phyloP scores from a whole-genome alignment of 805 yeast species.

The Spathaspora hagerdaliae region DNA sequence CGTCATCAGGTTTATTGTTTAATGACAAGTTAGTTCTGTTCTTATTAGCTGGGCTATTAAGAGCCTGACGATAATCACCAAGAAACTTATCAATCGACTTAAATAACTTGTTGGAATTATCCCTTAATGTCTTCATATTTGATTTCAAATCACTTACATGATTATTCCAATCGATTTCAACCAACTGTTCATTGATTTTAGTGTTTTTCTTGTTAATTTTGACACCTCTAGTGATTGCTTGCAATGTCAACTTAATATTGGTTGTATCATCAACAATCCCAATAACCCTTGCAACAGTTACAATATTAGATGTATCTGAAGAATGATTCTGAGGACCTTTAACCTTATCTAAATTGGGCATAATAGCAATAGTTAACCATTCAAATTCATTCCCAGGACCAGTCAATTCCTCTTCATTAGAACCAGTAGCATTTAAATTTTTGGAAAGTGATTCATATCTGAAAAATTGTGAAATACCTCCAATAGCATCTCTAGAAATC shows the following conservation, averaged over 20 bases:
- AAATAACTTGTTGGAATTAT: slow-evolving; percentile 20
- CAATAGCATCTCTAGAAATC: slow-evolving; percentile 27
- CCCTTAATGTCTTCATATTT: slow-evolving; percentile 16
- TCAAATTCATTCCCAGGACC: slow-evolving; percentile 16
- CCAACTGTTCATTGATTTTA: slow-evolving; percentile 20
- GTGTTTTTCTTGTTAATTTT: slow-evolving; percentile 6
- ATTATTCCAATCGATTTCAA: slow-evolving; percentile 23
- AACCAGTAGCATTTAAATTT: neutral
- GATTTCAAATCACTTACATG: slow-evolving; percentile 14
- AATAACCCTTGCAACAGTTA: slow-evolving; percentile 44
- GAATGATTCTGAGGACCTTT: slow-evolving; percentile 14
- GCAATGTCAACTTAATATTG: slow-evolving; percentile 43
- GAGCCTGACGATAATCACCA: slow-evolving; percentile 32
- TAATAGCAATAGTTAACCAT: slow-evolving; percentile 35
- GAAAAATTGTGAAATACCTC: slow-evolving; percentile 25
- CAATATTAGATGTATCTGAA: slow-evolving; percentile 15
- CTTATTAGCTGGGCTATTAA: slow-evolving; percentile 10
- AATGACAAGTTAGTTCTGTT: slow-evolving; percentile 6
- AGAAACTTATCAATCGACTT: slow-evolving; percentile 37
- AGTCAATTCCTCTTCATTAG: neutral
- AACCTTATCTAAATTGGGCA: slow-evolving; percentile 29
- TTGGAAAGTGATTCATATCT: slow-evolving; percentile 11
- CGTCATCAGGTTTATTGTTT: slow-evolving; percentile 13
- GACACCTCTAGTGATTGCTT: slow-evolving; percentile 46
- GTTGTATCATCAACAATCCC: slow-evolving; percentile 44